Base-by-base conservation (phyloP, 2,329 filamentous ascomycete genomes). In the Tolypocladium guangdongense region DNA sequence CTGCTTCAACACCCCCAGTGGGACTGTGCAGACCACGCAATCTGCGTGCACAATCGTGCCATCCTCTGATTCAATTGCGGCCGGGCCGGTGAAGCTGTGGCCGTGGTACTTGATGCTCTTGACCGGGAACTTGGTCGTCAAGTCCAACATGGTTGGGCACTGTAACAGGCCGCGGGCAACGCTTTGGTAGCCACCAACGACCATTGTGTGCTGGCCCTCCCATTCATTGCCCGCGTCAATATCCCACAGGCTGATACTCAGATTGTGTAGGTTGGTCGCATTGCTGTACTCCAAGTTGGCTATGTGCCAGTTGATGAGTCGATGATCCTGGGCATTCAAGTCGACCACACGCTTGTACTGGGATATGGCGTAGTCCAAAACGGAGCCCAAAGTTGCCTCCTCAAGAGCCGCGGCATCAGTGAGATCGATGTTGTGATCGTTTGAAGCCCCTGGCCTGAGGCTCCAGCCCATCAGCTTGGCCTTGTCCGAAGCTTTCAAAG, bases 231-330 rank as follows among this genome's bases (percentile, higher is more conserved):
- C 93, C 50, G 91, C 90, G 65, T 99, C 95, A 63, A 99, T 90
- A 68, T 99, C 95, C 89, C 95, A 97, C 0, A 91, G 86, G 8
- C 86, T 83, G 16, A 99, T 80, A 67, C 92, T 97, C 20, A 99
- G 80, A 57, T 87, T 86, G 59, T 87, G 85, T 52, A 96, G 83
- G 59, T 90, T 95, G 2, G 85, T 88, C 2, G 93, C 93, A 67
- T 97, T 99, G 57, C 92, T 95, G 66, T 99, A 99, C 69, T 99
- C 93, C 16, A 99, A 78, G 65, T 99, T 99, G 59, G 95, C 95
- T 67, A 96, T 87, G 69, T 99, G 95, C 93, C 93, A 99, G 64
- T 96, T 99, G 63, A 97, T 79, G 18, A 99, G 76, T 47, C 93
- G 83, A 69, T 95, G 85, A 63, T 99, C 93, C 64, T 90, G 88